These are phyloP conservation scores for Ballota nigra DNA, from an alignment of 257 asterid species.

Conservation along the genomic window DNA sequence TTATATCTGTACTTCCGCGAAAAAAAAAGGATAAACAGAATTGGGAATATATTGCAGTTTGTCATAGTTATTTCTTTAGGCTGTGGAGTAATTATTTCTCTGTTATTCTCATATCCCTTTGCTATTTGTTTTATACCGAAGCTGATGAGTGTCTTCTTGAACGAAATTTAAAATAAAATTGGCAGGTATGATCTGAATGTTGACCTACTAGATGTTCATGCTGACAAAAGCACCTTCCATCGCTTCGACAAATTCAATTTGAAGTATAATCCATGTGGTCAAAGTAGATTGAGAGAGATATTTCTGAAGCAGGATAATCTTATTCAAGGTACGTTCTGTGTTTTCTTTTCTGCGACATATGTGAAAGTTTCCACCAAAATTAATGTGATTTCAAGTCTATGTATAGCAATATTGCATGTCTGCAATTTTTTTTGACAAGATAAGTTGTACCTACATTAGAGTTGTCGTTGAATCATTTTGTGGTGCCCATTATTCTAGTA, in stretches of 20 bases:
- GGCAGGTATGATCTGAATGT: constrained; percentile 94
- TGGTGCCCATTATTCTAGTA: constrained; percentile 3
- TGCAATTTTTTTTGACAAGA: neutral
- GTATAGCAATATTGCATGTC: neutral
- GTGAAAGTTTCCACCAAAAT: constrained; percentile 5
- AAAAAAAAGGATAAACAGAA: neutral
- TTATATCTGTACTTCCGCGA: constrained; percentile 19
- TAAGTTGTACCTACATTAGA: neutral
- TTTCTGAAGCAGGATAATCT: constrained; percentile 98
- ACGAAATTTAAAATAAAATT: neutral
- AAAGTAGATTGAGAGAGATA: constrained; percentile 96
- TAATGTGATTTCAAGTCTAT: constrained; percentile 2
- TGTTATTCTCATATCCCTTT: neutral
- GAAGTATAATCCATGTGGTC: constrained; percentile 99
- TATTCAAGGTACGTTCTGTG: constrained; percentile 71
- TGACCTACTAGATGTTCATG: constrained; percentile 95
- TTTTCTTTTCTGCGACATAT: constrained; percentile 6
- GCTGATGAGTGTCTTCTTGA: constrained; percentile 18
- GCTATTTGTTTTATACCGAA: constrained; percentile 11
- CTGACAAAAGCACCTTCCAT: constrained; percentile 99
- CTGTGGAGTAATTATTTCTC: neutral
- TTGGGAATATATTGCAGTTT: constrained; percentile 15
- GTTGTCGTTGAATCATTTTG: neutral
- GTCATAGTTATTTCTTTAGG: constrained; percentile 9
- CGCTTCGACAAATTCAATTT: constrained; percentile 98